Conservation (phyloP, 2,329 filamentous ascomycete genomes). For the Epicoccum sorghinum region DNA sequence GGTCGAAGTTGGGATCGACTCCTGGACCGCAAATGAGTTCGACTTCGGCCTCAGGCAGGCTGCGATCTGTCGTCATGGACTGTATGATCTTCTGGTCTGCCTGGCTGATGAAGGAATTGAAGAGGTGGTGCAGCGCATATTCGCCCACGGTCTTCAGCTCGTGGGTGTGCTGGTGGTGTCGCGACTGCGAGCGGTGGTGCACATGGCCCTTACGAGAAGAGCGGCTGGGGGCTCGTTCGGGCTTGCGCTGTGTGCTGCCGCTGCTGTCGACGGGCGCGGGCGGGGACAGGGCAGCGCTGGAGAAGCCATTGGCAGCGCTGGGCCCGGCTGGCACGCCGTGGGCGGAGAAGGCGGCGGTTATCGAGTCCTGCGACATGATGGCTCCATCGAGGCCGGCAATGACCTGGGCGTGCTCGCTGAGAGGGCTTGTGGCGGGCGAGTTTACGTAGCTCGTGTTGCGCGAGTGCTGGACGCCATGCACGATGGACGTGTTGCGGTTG, state of each 20-base stretch:
- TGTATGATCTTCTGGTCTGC: slow-evolving; percentile 96
- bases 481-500: slow-evolving; percentile 94
- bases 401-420: slow-evolving; percentile 86
- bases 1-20: slow-evolving; percentile 87
- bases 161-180: slow-evolving; percentile 68
- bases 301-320: slow-evolving; percentile 17
- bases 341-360: slow-evolving; percentile 44
- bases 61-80: slow-evolving; percentile 78
- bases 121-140: slow-evolving; percentile 94
- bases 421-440: slow-evolving; percentile 75
- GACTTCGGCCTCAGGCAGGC: slow-evolving; percentile 81
- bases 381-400: slow-evolving; percentile 49
- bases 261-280: slow-evolving; percentile 23
- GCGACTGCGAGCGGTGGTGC: slow-evolving; percentile 73
- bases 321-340: slow-evolving; percentile 32
- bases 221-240: slow-evolving; percentile 60
- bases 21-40: slow-evolving; percentile 91
- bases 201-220: slow-evolving; percentile 76
- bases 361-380: slow-evolving; percentile 49
- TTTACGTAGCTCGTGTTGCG: slow-evolving; percentile 87
- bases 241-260: slow-evolving; percentile 38
- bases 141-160: slow-evolving; percentile 95
- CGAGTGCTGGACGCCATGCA: slow-evolving; percentile 92
- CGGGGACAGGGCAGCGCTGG: slow-evolving; percentile 5
- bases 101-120: slow-evolving; percentile 95